Conservation (phyloP, 139 green algal species). For the Tetraselmis striata region DNA sequence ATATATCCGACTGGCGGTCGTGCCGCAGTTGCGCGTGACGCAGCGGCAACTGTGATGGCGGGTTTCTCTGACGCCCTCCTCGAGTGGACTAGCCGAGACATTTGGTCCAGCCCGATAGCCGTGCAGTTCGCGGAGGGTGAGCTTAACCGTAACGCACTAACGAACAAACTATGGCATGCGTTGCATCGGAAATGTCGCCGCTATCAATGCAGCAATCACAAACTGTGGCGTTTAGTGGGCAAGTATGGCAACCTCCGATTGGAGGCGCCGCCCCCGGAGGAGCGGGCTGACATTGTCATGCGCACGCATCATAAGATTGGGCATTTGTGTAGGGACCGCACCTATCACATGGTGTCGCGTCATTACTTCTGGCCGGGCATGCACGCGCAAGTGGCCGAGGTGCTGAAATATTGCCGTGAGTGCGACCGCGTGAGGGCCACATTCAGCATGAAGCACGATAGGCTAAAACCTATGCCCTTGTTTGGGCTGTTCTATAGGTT, state of each 20-base stretch:
- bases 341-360: neutral
- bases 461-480: neutral
- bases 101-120: neutral
- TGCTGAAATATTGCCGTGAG: neutral
- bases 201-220: neutral
- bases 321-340: conserved; percentile 1
- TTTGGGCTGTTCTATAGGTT: conserved; percentile 2
- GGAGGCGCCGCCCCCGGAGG: neutral
- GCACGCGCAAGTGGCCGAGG: neutral
- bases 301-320: neutral
- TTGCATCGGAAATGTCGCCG: neutral
- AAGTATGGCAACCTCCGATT: neutral
- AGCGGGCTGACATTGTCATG: neutral
- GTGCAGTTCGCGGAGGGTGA: neutral
- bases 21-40: too few relatives aligned
- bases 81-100: neutral
- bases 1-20: too few relatives aligned
- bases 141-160: neutral
- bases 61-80: neutral
- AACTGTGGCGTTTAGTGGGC: neutral
- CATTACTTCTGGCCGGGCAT: conserved; percentile 1
- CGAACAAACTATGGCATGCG: neutral
- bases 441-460: neutral
- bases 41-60: too few relatives aligned
- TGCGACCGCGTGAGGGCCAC: neutral